These are phyloP conservation scores for Adiantum capillusveneris DNA, from an alignment of 75 land plant genomes.

Conservation along the genomic window DNA sequence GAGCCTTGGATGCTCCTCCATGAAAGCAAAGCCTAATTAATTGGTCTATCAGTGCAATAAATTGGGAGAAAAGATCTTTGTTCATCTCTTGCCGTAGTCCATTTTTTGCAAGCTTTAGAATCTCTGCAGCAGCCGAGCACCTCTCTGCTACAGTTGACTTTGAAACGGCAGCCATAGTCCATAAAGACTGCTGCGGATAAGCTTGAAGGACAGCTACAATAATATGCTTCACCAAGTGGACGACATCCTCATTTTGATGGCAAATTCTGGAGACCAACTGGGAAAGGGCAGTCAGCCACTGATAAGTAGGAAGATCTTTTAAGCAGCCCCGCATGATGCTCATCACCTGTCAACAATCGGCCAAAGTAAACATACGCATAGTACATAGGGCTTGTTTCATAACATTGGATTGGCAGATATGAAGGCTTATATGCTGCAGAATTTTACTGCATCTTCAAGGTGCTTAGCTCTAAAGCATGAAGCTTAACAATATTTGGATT, in stretches of 20 bases:
- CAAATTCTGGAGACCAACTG: conserved; percentile 95
- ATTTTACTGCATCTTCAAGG: no score
- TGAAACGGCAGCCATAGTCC: conserved; percentile 99
- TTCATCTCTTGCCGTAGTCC: conserved; percentile 44
- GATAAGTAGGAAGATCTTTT: conserved; percentile 92
- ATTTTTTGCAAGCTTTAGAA: conserved; percentile 75
- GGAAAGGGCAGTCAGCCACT: conserved; percentile 88
- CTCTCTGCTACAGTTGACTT: conserved; percentile 89
- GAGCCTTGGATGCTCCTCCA: conserved; percentile 58
- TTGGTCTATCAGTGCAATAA: conserved; percentile 75
- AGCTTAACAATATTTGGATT: no score
- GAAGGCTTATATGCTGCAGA: no score
- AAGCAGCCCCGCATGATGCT: conserved; percentile 89
- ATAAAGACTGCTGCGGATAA: conserved; percentile 97
- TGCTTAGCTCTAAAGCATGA: no score
- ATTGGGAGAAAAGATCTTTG: conserved; percentile 57
- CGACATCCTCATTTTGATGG: conserved; percentile 89
- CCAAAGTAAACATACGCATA: neutral
- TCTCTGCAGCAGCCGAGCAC: conserved; percentile 90
- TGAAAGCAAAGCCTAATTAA: conserved; percentile 82
- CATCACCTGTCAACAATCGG: conserved; percentile 46
- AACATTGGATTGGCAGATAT: no score
- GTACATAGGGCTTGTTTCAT: no score
- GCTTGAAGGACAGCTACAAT: conserved; percentile 72
- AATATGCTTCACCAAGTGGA: conserved; percentile 77